Base-by-base conservation (phyloP, 345 rosid species). In the Ceriops zippeliana region DNA sequence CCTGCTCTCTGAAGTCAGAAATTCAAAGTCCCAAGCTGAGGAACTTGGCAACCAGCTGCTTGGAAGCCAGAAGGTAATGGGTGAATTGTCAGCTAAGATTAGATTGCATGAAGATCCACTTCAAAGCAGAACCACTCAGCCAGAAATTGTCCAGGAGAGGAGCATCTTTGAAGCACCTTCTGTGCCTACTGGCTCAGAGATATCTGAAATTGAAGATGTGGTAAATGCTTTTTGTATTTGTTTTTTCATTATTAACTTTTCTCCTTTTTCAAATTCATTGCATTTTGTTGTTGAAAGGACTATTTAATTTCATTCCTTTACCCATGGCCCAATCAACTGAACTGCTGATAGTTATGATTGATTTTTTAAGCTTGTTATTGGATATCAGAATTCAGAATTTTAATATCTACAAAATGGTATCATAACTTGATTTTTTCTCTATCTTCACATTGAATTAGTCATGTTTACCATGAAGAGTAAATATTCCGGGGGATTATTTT, bases 161-260 rank as follows among this genome's bases (percentile, higher is more conserved):
- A 79, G 92, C 80, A 81, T 88, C 66, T 86, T 81, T 56, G 92
- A 90, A 84, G 81, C 83, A 74, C 78, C 92, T 51, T 67, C 87
- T 62, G 64, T 69, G 74, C 80, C 90, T 58, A 74, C 82, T 70
- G 86, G 86, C 56, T 89, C 96, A 60, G 96, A 89, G 82, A 91
- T 88, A 84, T 85, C 95, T 22, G 96, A 93, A 84, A 82, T 87
- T 51, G 97, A 93, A 75, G 97, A 89, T 74, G 76, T 28, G 86
- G 98, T 93, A 74, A 71, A 30, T 69, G 67, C 30, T 17, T 66
- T 60, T 30, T 24, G 56, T 63, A 52, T 61, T 60, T 60, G 58
- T 56, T 70, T 49, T 62, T 57, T 52, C 6, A n/a, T 15, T 27
- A 9, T 7, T 21, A 31, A n/a, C 5, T 52, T 67, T 16, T 47